These are phyloP conservation scores for Penicillium fimorum DNA, from an alignment of 495 filamentous ascomycete species.

Conservation along the genomic window DNA sequence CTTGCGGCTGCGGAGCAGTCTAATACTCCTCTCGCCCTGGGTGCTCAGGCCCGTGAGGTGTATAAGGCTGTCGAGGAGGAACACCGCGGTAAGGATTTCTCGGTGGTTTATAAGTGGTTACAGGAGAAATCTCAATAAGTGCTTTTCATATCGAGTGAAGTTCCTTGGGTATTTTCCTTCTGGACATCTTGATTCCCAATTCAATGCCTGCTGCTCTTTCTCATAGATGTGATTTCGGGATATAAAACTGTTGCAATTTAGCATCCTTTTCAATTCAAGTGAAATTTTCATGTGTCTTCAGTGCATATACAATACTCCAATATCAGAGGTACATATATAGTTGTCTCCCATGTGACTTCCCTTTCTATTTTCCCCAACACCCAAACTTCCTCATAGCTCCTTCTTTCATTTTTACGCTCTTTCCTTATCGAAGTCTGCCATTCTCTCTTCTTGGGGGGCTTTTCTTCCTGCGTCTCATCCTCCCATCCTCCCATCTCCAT, in stretches of 20 bases:
- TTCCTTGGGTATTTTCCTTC: neutral
- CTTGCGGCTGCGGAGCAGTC: conserved; percentile 69
- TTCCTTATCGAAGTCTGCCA: conserved; percentile 4
- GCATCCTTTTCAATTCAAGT: neutral
- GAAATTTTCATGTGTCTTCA: neutral
- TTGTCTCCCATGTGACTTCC: conserved; percentile 2
- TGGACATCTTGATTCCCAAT: conserved; percentile 1
- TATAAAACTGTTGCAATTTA: neutral
- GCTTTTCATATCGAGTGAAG: neutral
- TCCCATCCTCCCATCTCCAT: conserved; percentile 27
- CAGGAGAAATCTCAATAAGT: conserved; percentile 37
- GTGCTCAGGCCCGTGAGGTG: conserved; percentile 60
- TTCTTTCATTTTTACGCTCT: conserved; percentile 5
- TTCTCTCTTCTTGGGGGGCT: neutral
- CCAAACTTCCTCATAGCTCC: neutral
- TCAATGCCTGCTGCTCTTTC: neutral
- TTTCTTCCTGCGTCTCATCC: neutral
- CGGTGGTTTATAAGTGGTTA: conserved; percentile 77
- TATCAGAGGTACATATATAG: neutral
- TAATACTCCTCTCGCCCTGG: conserved; percentile 64
- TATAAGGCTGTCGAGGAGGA: conserved; percentile 62
- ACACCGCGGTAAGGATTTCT: conserved; percentile 77
- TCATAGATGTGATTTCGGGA: conserved; percentile 5
- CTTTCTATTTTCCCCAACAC: neutral
- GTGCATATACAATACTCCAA: neutral